phyloP scores from a whole-genome alignment of 1,139 yeast genomes.

The Insectozyma bohioensis region DNA sequence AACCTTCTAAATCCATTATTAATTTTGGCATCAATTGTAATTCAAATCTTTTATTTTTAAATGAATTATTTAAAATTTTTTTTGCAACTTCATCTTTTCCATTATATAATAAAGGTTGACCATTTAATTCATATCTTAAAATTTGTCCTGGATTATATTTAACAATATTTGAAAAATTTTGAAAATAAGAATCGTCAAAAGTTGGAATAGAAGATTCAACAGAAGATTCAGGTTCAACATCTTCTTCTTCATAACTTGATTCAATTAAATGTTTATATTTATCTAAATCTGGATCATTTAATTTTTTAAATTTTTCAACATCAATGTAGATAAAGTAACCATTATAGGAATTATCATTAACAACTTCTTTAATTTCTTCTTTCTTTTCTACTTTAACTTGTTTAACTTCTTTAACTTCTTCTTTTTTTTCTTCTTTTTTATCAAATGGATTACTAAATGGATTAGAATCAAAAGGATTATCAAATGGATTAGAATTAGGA shows the following conservation, averaged over 20 bases:
- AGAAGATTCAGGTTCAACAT: slow-evolving; percentile 35
- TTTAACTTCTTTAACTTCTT: slow-evolving; percentile 19
- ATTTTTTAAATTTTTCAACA: slow-evolving; percentile 52
- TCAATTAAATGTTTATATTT: slow-evolving; percentile 48
- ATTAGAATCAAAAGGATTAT: slow-evolving; percentile 29
- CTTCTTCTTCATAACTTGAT: slow-evolving; percentile 27
- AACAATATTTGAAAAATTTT: slow-evolving; percentile 69
- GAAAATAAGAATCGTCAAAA: slow-evolving; percentile 81
- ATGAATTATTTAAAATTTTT: slow-evolving; percentile 52
- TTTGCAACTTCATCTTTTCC: slow-evolving; percentile 57
- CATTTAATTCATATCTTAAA: slow-evolving; percentile 75
- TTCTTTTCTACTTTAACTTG: slow-evolving; percentile 9
- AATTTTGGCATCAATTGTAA: slow-evolving; percentile 93
- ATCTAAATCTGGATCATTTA: slow-evolving; percentile 41
- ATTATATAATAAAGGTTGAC: slow-evolving; percentile 71
- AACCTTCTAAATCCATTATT: slow-evolving; percentile 73
- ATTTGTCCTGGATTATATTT: slow-evolving; percentile 86
- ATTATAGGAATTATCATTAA: too few species aligned
- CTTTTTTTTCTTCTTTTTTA: slow-evolving; percentile 6
- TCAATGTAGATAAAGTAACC: slow-evolving; percentile 72
- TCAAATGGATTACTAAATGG: slow-evolving; percentile 26
- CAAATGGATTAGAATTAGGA: slow-evolving; percentile 32
- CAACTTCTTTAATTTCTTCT: slow-evolving; percentile 34
- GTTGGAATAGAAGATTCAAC: too few species aligned
- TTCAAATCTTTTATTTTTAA: slow-evolving; percentile 68